Conservation (phyloP, 1,284 basidiomycete genomes). For the Flammula alnicola region DNA sequence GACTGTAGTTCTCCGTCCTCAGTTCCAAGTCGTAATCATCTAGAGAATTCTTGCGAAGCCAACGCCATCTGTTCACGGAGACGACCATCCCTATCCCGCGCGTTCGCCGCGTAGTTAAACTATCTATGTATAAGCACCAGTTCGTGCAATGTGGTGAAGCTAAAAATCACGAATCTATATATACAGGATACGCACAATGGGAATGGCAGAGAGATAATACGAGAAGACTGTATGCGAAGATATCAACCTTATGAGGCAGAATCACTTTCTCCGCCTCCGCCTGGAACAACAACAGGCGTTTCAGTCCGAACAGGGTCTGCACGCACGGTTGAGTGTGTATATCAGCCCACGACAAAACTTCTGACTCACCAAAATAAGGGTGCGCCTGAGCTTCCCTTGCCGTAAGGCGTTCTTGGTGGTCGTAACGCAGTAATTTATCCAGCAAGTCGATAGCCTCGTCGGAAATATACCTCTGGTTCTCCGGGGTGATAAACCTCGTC, state of each 20-base stretch:
- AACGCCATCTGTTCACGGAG: too few relatives aligned
- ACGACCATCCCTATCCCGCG: too few relatives aligned
- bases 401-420: conserved; percentile 96
- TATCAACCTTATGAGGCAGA: conserved; percentile 54
- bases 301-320: conserved; percentile 66
- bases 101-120: too few relatives aligned
- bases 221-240: conserved; percentile 11
- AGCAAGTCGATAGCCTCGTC: conserved; percentile 97
- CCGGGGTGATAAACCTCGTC: conserved; percentile 91
- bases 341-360: not conserved
- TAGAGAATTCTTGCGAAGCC: too few relatives aligned
- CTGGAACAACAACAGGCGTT: conserved; percentile 52
- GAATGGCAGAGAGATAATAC: conserved; percentile 24
- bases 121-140: too few relatives aligned
- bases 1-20: too few relatives aligned
- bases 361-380: conserved; percentile 79
- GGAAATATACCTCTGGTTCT: conserved; percentile 97
- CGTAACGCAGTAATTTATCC: conserved; percentile 94
- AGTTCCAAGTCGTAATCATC: too few relatives aligned
- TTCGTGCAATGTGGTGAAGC: conserved; percentile 19
- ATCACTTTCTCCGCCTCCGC: conserved; percentile 82
- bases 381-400: conserved; percentile 91
- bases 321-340: conserved; percentile 8
- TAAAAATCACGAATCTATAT: conserved; percentile 37
- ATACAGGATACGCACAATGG: conserved; percentile 33